Evolutionary conservation across 805 yeast genomes (phyloP).

Genomic region (Candida saitoana): DNA sequence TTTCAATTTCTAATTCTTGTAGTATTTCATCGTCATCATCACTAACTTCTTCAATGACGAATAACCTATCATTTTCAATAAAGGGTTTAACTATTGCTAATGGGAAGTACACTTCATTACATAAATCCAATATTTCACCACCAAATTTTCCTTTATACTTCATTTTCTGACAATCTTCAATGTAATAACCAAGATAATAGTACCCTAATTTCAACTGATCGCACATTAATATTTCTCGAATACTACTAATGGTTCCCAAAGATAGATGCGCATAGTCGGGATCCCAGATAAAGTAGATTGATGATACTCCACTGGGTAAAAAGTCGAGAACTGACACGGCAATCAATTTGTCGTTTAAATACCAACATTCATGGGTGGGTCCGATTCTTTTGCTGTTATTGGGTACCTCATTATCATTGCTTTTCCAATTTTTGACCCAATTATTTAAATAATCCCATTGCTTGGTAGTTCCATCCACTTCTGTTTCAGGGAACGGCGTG

Average conservation of each 20-base stretch:
- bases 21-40: background rate
- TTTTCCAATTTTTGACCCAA: slow-evolving; percentile 33
- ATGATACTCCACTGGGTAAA: slow-evolving; percentile 70
- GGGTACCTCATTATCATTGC: background rate
- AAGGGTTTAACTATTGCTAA: slow-evolving; percentile 25
- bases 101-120: slow-evolving; percentile 42
- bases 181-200: slow-evolving; percentile 78
- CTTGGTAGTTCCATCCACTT: slow-evolving; percentile 17
- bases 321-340: slow-evolving; percentile 78
- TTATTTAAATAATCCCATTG: slow-evolving; percentile 31
- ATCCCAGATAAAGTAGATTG: slow-evolving; percentile 87
- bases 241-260: slow-evolving; percentile 73
- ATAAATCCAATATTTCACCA: slow-evolving; percentile 63
- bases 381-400: slow-evolving; percentile 36
- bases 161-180: slow-evolving; percentile 80
- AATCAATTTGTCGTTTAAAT: slow-evolving; percentile 54
- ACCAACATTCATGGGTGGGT: slow-evolving; percentile 77
- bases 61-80: slow-evolving; percentile 28
- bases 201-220: slow-evolving; percentile 43
- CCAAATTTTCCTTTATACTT: slow-evolving; percentile 74
- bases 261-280: slow-evolving; percentile 69
- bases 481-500: slow-evolving; percentile 49
- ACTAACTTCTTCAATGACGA: slow-evolving; percentile 15
- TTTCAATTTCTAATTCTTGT: slow-evolving; percentile 12
- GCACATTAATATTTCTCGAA: slow-evolving; percentile 62